Evolutionary conservation across 345 rosid genomes (phyloP), one percentile per base, ranked within the genome.

Genomic region (Populus alba): DNA sequence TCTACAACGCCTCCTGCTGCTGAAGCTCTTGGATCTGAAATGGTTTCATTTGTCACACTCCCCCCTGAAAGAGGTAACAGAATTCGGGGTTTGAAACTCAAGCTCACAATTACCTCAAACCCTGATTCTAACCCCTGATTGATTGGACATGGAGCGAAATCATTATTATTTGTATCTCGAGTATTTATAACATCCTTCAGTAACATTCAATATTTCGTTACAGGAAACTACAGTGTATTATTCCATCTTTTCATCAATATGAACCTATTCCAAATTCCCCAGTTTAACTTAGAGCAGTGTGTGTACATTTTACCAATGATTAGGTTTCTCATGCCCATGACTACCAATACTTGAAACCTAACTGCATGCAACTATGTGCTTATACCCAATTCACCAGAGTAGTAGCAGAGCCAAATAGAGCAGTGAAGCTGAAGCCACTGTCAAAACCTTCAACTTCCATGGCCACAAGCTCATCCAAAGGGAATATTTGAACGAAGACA

Each of bases 1-100:
- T 66, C 70, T 23, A 57, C 53, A 62, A 73, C 25, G 53, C 39
- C 61, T 75, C 61, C 31, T 9, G 29, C 65, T 10, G 15, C 29
- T n/a, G 37, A 67, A 18, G 3, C 62, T 62, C 68, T 66, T 20
- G 71, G 39, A 75, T 66, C 71, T 18, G 39, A 27, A 65, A 31
- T 51, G 37, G 67, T 77, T 79, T 70, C 57, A 61, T 75, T 77
- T 69, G 70, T 41, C 45, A 10, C 70, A 47, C 8, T 57, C 37
- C 25, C 75, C 55, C 7, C 16, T 23, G 16, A 63, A 10, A 70
- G n/a, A 22, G 79, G 66, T 31, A 11, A 65, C 65, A 68, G 49
- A 16, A 49, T 16, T 51, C 16, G 72, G 7, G 47, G 35, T 35
- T 16, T 8, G 75, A 65, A 55, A 18, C 5, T 49, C 59, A 15